Evolutionary conservation across 176 grass and related monocot species (phyloP), one percentile per base, ranked within the genome.

Genomic region (Leersia perrieri): DNA sequence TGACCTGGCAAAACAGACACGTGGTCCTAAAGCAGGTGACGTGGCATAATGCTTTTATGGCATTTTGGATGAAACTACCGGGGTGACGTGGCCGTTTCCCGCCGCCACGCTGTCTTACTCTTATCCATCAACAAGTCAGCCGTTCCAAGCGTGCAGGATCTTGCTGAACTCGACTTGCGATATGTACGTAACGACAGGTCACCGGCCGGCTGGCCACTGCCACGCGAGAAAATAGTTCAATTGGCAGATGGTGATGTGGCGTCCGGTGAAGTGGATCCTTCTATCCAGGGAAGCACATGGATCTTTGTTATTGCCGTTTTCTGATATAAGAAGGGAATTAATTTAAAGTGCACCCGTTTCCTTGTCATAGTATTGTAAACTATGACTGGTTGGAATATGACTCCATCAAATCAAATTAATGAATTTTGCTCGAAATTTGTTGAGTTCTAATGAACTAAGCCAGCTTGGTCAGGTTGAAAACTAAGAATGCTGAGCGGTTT

Each of bases 111-210:
- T 1, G 33, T 34, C 63, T 76, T 84, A 76, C 68, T 34, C 63
- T 76, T 84, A 76, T 76, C 82, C 63, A 76, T 68, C 33, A 33
- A 20, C 7, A 51, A 51, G 47, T 51, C 16, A 51, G 47, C 16
- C 15, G 47, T 20, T 18, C 47, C 16, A 6, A 51, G 47, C 11
- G 33, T 51, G 20, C 8, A 26, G 33, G 10, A 25, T 12, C 18
- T 32, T 20, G 33, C 12, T 49, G 5, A 51, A 16, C 3, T 13
- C 49, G 47, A n/a, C 9, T 7, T 22, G 51, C 65, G 64, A 70
- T 29, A 53, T 77, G 51, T 5, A 26, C 26, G 8, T 14, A 33
- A 26, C 63, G 22, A 77, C 62, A 16, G 25, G 45, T 32, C 81
- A 42, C 63, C 72, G 15, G 23, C 47, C 45, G 16, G 57, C 33